Conservation (phyloP, 2,329 filamentous ascomycete species). For the Massarina eburnea region DNA sequence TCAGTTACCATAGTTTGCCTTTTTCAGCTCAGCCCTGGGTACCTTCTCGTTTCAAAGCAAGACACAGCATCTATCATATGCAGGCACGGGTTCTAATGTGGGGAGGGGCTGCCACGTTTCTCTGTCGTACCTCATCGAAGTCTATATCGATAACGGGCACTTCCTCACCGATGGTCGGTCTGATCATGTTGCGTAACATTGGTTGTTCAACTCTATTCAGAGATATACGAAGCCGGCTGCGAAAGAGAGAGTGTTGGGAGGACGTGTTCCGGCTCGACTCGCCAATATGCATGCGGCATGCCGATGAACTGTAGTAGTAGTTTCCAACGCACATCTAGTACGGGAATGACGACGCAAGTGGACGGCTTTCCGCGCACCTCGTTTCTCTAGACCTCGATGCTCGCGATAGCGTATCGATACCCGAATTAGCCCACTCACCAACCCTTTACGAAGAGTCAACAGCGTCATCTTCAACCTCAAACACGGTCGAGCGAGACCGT, state of each 20-base stretch:
- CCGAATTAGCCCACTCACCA: background rate
- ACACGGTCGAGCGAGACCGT: background rate
- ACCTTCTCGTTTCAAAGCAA: too few relatives aligned
- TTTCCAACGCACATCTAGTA: too few relatives aligned
- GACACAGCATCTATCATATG: background rate
- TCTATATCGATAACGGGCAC: conserved; percentile 1
- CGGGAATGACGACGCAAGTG: too few relatives aligned
- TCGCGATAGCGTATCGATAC: background rate
- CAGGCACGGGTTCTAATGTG: background rate
- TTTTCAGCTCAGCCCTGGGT: too few relatives aligned
- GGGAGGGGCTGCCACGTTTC: conserved; percentile 2
- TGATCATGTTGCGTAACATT: background rate
- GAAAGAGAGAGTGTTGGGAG: background rate
- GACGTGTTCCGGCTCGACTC: background rate
- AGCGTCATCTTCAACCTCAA: background rate
- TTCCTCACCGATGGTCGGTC: background rate
- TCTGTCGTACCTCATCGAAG: background rate
- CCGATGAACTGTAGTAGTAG: too few relatives aligned
- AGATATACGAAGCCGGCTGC: too few relatives aligned
- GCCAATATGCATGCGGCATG: too few relatives aligned
- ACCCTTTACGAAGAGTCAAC: background rate
- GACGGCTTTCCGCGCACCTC: too few relatives aligned
- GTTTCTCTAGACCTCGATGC: background rate
- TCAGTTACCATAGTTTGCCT: too few relatives aligned
- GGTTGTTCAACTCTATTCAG: background rate